phyloP scores from a whole-genome alignment of 2,329 filamentous ascomycete genomes.

The Endothia cerciana region DNA sequence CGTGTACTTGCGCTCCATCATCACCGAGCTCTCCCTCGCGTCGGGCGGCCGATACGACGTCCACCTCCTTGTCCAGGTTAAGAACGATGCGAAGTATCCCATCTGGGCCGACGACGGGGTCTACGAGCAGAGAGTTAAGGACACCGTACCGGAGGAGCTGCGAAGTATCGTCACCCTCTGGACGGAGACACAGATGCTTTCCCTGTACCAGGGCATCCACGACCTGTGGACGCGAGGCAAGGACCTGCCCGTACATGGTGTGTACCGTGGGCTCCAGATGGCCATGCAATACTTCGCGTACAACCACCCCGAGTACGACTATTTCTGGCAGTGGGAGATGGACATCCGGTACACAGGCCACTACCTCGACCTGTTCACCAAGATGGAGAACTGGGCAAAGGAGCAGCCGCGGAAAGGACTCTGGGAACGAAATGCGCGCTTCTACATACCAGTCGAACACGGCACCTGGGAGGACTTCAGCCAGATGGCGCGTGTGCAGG shows the following conservation, averaged over 20 bases:
- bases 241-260: conserved; percentile 81
- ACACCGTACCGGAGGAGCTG: conserved; percentile 81
- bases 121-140: conserved; percentile 69
- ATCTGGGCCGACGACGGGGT: conserved; percentile 76
- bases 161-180: conserved; percentile 86
- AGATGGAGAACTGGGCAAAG: conserved; percentile 70
- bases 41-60: conserved; percentile 88
- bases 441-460: conserved; percentile 77
- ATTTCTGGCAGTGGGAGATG: conserved; percentile 96
- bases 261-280: conserved; percentile 92
- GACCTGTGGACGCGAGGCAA: conserved; percentile 70
- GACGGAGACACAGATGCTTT: conserved; percentile 91
- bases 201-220: conserved; percentile 85
- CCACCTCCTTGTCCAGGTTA: conserved; percentile 83
- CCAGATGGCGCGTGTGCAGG: conserved; percentile 75
- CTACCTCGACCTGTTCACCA: conserved; percentile 75
- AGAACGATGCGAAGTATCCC: conserved; percentile 72
- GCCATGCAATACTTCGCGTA: conserved; percentile 92
- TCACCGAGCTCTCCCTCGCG: conserved; percentile 78
- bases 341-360: conserved; percentile 89
- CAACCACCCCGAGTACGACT: conserved; percentile 85
- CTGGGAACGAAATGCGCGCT: conserved; percentile 79
- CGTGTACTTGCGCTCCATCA: conserved; percentile 80
- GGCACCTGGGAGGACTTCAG: conserved; percentile 81
- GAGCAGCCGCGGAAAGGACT: conserved; percentile 77